phyloP scores from a whole-genome alignment of 257 asterid genomes.

The Thymus mandschuricus region DNA sequence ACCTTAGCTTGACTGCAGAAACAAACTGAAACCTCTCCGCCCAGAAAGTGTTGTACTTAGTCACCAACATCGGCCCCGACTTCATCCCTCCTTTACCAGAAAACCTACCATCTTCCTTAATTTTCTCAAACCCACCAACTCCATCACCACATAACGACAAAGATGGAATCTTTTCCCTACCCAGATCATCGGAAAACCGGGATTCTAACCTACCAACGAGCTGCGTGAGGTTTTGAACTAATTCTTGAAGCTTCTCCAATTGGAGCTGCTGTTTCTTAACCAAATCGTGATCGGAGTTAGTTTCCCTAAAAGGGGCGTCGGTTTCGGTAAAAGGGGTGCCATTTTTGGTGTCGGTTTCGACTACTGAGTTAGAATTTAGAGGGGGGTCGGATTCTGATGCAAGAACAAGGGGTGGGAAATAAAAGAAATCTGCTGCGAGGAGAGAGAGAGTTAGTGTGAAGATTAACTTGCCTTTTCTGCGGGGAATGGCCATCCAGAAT shows the following conservation, averaged over 20 bases:
- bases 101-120: slow-evolving; percentile 30
- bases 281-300: slow-evolving; percentile 36
- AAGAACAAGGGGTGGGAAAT: slow-evolving; percentile 42
- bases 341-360: slow-evolving; percentile 27
- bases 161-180: slow-evolving; percentile 29
- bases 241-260: slow-evolving; percentile 67
- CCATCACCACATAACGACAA: slow-evolving; percentile 18
- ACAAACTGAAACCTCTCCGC: slow-evolving; percentile 85
- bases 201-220: slow-evolving; percentile 72
- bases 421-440: slow-evolving; percentile 35
- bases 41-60: slow-evolving; percentile 81
- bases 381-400: slow-evolving; percentile 48
- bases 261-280: slow-evolving; percentile 58
- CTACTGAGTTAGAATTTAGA: slow-evolving; percentile 32
- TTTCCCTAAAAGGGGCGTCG: slow-evolving; percentile 3
- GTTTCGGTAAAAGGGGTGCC: slow-evolving; percentile 28
- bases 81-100: slow-evolving; percentile 30
- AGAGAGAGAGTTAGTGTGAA: slow-evolving; percentile 30
- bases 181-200: slow-evolving; percentile 40
- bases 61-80: slow-evolving; percentile 49
- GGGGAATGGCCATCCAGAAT: slow-evolving; percentile 45
- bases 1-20: slow-evolving; percentile 82
- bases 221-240: slow-evolving; percentile 62
- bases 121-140: slow-evolving; percentile 31
- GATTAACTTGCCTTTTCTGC: slow-evolving; percentile 50